phyloP scores from a whole-genome alignment of 305 asterid species.

The Fraxinus greggii region DNA sequence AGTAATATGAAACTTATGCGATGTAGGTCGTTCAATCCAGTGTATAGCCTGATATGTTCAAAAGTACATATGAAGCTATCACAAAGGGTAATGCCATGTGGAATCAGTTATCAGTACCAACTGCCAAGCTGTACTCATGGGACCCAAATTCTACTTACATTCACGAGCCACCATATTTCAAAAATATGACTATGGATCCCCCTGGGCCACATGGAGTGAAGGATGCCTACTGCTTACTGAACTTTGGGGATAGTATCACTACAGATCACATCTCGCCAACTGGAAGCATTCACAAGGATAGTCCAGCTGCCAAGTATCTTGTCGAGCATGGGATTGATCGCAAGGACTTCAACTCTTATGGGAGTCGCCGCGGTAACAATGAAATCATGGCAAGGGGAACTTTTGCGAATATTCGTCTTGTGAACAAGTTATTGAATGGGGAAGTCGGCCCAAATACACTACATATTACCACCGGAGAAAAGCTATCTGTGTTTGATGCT shows the following conservation, averaged over 20 bases:
- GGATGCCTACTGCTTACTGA: slow-evolving; percentile 89
- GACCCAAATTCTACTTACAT: slow-evolving; percentile 81
- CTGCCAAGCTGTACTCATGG: slow-evolving; percentile 73
- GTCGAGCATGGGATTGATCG: slow-evolving; percentile 73
- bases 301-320: slow-evolving; percentile 87
- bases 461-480: slow-evolving; percentile 85
- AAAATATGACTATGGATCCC: slow-evolving; percentile 88
- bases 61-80: slow-evolving; percentile 80
- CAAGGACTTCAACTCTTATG: slow-evolving; percentile 84
- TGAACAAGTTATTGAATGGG: slow-evolving; percentile 82
- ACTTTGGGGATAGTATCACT: slow-evolving; percentile 91
- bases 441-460: slow-evolving; percentile 90
- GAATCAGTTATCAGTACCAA: slow-evolving; percentile 74
- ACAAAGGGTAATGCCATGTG: slow-evolving; percentile 86
- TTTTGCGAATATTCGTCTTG: slow-evolving; percentile 86
- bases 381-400: slow-evolving; percentile 96
- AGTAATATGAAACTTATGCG: slow-evolving; percentile 2
- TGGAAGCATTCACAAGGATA: slow-evolving; percentile 87
- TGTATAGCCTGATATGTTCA: slow-evolving; percentile 88
- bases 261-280: slow-evolving; percentile 97
- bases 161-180: slow-evolving; percentile 93
- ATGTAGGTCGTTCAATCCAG: slow-evolving; percentile 78
- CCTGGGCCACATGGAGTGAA: slow-evolving; percentile 86
- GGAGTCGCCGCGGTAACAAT: slow-evolving; percentile 95
- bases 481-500: slow-evolving; percentile 74